Percentiles rank a stretch among this genome's conserved stretches.
phyloP scores from a whole-genome alignment of 2,329 filamentous ascomycete genomes.

The Cucurbitaria berberidis region DNA sequence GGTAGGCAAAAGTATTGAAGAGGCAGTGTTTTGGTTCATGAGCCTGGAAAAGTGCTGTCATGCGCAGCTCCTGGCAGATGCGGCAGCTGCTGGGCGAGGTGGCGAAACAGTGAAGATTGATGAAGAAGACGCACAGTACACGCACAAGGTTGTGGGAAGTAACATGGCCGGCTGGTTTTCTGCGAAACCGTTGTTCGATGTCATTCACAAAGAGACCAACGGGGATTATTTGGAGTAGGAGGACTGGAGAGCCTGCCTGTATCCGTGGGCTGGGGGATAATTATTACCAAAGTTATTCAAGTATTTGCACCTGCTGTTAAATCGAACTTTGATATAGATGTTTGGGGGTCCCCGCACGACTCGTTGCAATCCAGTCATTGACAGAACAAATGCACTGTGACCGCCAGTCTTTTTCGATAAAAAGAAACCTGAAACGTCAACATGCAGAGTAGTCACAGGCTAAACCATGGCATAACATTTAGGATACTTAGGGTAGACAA shows the following conservation, averaged over 20 bases:
- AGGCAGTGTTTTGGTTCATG: conserved; percentile 61
- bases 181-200: conserved; percentile 73
- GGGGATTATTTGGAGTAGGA: conserved; percentile 60
- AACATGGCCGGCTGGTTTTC: conserved; percentile 69
- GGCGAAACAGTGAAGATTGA: conserved; percentile 69
- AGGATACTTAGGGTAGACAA: neutral
- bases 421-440: neutral
- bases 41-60: conserved; percentile 62
- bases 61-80: conserved; percentile 60
- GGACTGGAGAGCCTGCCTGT: neutral
- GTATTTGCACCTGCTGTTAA: no score
- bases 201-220: conserved; percentile 67
- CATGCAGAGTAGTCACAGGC: neutral
- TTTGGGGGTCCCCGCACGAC: no score
- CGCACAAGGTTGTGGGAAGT: conserved; percentile 69
- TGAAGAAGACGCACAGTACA: conserved; percentile 71
- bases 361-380: no score
- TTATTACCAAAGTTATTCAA: neutral
- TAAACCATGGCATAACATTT: neutral
- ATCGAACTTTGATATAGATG: no score
- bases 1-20: conserved; percentile 58
- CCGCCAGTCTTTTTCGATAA: neutral
- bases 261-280: no score
- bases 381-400: no score
- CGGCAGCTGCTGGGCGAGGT: conserved; percentile 66